These are phyloP conservation scores for Ophiosphaerella herpotricha DNA, from an alignment of 2,329 filamentous ascomycete species.

Conservation along the genomic window DNA sequence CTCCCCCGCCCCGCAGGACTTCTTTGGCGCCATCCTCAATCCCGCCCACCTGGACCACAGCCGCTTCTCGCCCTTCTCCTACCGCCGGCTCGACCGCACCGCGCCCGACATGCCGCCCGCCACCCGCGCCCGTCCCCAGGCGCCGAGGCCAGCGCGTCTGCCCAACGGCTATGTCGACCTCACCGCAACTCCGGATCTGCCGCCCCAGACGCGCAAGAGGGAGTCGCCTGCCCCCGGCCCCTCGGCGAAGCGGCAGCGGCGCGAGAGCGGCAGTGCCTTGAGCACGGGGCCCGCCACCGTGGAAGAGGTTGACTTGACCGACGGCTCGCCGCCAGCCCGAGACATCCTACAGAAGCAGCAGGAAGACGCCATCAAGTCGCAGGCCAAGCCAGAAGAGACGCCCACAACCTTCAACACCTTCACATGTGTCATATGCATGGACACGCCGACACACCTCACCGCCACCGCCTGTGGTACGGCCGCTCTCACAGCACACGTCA, in stretches of 20 bases:
- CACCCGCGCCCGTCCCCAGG: conserved; percentile 18
- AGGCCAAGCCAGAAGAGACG: conserved; percentile 47
- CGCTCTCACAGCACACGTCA: background rate
- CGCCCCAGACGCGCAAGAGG: conserved; percentile 26
- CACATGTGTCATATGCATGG: conserved; percentile 68
- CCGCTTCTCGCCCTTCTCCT: conserved; percentile 18
- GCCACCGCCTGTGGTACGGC: conserved; percentile 63
- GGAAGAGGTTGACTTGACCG: conserved; percentile 57
- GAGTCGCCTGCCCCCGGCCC: conserved; percentile 32
- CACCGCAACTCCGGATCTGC: conserved; percentile 29
- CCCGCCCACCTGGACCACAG: conserved; percentile 21
- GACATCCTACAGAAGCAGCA: conserved; percentile 58
- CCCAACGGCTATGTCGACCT: conserved; percentile 46
- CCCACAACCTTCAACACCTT: conserved; percentile 52
- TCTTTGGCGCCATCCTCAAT: conserved; percentile 40
- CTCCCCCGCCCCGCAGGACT: conserved; percentile 23
- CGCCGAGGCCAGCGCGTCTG: conserved; percentile 27
- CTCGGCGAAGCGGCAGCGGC: conserved; percentile 38
- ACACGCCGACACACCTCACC: conserved; percentile 63
- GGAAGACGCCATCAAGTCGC: conserved; percentile 56
- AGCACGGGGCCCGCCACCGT: conserved; percentile 31
- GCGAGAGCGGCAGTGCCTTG: conserved; percentile 16
- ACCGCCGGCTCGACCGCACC: background rate
- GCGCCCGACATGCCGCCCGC: conserved; percentile 16
- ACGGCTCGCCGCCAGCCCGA: conserved; percentile 48